Evolutionary conservation across 495 filamentous ascomycete genomes (phyloP).

Genomic region (Pseudotulostoma volvatum): DNA sequence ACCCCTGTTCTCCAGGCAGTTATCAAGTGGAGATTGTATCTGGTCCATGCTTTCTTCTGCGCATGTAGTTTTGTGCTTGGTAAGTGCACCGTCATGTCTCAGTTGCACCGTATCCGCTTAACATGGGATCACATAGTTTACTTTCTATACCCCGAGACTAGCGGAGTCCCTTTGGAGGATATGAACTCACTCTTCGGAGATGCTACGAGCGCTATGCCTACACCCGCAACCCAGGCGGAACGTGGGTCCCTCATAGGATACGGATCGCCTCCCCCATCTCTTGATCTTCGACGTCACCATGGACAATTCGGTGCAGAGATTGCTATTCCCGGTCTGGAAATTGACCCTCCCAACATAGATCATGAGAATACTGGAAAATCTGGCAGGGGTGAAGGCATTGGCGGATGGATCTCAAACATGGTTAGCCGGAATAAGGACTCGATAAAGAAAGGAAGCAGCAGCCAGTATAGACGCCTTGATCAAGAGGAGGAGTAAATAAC

Average conservation of each 20-base stretch:
- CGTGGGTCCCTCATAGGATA: conserved; percentile 55
- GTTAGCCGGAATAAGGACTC: conserved; percentile 36
- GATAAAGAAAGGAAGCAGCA: conserved; percentile 25
- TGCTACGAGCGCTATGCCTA: conserved; percentile 62
- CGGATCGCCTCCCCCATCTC: conserved; percentile 60
- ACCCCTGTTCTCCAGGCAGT: conserved; percentile 81
- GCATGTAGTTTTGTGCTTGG: conserved; percentile 90
- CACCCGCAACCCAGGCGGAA: conserved; percentile 52
- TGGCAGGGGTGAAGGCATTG: conserved; percentile 36
- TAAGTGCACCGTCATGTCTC: conserved; percentile 32
- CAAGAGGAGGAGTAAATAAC: conserved; percentile 45
- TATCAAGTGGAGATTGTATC: conserved; percentile 85
- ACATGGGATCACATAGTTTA: conserved; percentile 50
- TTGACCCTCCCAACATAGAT: conserved; percentile 45
- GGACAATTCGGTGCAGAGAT: conserved; percentile 36
- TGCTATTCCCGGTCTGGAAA: conserved; percentile 56
- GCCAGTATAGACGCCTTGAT: conserved; percentile 46
- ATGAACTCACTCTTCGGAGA: conserved; percentile 90
- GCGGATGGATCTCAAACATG: conserved; percentile 56
- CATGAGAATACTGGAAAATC: conserved; percentile 30
- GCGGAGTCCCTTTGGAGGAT: conserved; percentile 85
- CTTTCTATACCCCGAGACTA: conserved; percentile 93
- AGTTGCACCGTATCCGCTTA: background rate
- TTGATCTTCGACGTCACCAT: conserved; percentile 48
- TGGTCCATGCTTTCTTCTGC: conserved; percentile 95